phyloP scores from a whole-genome alignment of 192 early-diverging fungal species.

The Phycomyces nitens region DNA sequence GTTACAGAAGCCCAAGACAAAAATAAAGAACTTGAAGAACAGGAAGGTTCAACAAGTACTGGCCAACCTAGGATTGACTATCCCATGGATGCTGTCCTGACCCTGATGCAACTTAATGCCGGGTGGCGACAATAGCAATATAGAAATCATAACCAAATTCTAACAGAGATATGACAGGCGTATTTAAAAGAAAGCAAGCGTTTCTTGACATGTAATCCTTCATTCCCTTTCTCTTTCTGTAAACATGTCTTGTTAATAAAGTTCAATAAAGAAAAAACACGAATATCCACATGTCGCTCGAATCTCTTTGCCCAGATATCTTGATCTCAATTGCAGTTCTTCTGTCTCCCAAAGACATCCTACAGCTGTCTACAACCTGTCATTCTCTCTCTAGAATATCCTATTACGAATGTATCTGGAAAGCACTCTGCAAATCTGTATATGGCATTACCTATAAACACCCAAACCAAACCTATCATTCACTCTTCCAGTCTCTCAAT shows the following conservation, averaged over 20 bases:
- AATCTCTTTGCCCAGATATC: no score
- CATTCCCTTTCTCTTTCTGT: no score
- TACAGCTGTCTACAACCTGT: neutral
- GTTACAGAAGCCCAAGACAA: neutral
- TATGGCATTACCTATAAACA: neutral
- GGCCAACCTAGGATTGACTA: constrained; percentile 31
- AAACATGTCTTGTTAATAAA: no score
- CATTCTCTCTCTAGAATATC: neutral
- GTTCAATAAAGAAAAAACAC: no score
- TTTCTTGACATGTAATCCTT: neutral
- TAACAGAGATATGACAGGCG: neutral
- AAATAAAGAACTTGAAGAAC: neutral
- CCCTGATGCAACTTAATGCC: constrained; percentile 43
- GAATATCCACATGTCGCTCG: no score
- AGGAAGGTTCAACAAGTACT: constrained; percentile 7
- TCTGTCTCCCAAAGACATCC: no score
- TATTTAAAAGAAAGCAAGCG: neutral
- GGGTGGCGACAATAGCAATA: constrained; percentile 32
- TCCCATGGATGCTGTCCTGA: constrained; percentile 46
- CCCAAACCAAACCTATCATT: neutral
- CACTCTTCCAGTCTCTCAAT: neutral
- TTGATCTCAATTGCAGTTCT: no score
- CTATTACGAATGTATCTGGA: neutral
- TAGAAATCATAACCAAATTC: neutral
- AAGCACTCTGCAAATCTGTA: neutral